A percentile compares a stretch with the other conserved stretches of the same genome.
Conservation (phyloP, 306 rosid species). For the Dryas drummondii region DNA sequence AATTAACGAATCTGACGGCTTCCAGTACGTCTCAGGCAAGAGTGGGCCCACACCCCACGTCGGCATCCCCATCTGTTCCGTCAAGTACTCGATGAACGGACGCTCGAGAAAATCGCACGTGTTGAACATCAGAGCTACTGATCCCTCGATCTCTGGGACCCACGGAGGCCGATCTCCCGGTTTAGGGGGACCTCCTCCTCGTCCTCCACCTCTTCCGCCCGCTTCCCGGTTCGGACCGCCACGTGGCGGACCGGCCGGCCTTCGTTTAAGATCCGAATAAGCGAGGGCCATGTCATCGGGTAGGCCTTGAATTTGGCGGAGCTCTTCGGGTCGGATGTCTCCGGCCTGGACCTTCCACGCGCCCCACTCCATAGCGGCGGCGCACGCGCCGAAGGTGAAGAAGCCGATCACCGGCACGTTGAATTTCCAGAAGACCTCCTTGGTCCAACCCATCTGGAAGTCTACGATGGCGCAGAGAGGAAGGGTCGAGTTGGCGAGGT, state of each 20-base stretch:
- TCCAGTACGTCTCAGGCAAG: conserved; percentile 14
- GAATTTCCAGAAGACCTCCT: conserved; percentile 18
- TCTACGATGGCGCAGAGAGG: conserved; percentile 17
- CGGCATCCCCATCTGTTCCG: conserved; percentile 9
- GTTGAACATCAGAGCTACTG: conserved; percentile 21
- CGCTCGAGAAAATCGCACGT: conserved; percentile 22
- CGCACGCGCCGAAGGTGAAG: conserved; percentile 20
- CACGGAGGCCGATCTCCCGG: conserved; percentile 27
- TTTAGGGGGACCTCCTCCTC: conserved; percentile 18
- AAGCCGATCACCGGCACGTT: conserved; percentile 14
- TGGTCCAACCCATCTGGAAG: conserved; percentile 26
- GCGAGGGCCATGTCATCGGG: conserved; percentile 13
- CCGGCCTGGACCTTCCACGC: conserved; percentile 19
- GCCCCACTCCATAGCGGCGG: conserved; percentile 29
- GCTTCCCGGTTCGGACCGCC: not conserved
- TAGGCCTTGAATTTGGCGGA: conserved; percentile 14
- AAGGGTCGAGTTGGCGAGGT: not conserved
- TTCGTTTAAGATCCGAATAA: conserved; percentile 13
- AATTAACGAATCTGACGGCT: not conserved
- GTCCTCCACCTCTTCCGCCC: not conserved
- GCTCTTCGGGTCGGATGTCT: conserved; percentile 6
- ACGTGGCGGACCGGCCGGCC: conserved; percentile 6
- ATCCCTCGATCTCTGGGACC: conserved; percentile 26
- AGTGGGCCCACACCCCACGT: conserved; percentile 22
- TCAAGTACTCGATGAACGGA: conserved; percentile 24